These are phyloP conservation scores for Claviceps purpurea DNA, from an alignment of 2,329 filamentous ascomycete genomes.

Conservation along the genomic window DNA sequence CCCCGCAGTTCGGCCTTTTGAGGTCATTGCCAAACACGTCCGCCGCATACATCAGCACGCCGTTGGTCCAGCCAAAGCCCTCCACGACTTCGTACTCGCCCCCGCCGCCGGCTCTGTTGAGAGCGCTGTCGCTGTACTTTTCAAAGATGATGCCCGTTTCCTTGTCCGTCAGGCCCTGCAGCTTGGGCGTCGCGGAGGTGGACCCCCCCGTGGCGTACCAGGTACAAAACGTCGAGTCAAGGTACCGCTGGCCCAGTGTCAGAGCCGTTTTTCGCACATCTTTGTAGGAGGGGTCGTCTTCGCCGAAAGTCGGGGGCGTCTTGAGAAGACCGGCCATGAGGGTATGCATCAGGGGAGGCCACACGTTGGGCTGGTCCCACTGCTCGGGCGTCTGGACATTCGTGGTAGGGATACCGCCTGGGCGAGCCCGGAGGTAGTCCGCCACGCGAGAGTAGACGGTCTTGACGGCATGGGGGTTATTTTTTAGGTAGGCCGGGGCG, in stretches of 20 bases:
- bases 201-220: conserved; percentile 55
- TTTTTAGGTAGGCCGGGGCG: conserved; percentile 40
- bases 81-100: conserved; percentile 59
- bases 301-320: conserved; percentile 41
- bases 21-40: conserved; percentile 47
- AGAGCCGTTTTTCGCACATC: conserved; percentile 43
- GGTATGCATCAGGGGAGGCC: conserved; percentile 53
- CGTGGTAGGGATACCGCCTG: conserved; percentile 48
- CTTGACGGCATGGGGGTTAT: conserved; percentile 44
- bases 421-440: conserved; percentile 34
- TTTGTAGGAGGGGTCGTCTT: conserved; percentile 38
- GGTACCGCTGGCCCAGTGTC: conserved; percentile 48
- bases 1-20: conserved; percentile 40
- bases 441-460: conserved; percentile 40
- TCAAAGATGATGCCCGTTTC: conserved; percentile 53
- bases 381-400: conserved; percentile 50
- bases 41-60: conserved; percentile 52
- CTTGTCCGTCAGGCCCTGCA: conserved; percentile 29
- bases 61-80: conserved; percentile 60
- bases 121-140: conserved; percentile 50
- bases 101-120: conserved; percentile 47
- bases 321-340: conserved; percentile 49
- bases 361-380: conserved; percentile 59
- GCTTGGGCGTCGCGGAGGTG: conserved; percentile 36
- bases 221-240: conserved; percentile 56